A percentile compares a stretch with the other conserved stretches of the same genome.
Evolutionary conservation across 495 filamentous ascomycete species (phyloP).

Genomic region (Trichoderma parareesei): DNA sequence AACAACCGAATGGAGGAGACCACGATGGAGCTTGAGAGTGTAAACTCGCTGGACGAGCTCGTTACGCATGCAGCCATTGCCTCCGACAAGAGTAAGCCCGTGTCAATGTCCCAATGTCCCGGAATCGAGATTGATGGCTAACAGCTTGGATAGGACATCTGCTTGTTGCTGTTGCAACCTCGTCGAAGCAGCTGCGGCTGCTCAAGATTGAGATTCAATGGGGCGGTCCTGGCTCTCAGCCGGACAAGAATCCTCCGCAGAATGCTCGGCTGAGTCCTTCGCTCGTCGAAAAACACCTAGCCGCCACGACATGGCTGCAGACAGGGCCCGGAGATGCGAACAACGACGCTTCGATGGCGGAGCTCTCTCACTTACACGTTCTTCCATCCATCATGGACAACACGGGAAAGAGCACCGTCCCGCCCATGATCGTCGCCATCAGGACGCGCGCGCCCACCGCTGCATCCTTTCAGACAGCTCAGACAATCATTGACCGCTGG

Average conservation of each 20-base stretch:
- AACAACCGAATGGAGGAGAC: constrained; percentile 61
- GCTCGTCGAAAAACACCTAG: constrained; percentile 42
- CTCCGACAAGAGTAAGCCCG: constrained; percentile 53
- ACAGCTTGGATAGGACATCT: constrained; percentile 34
- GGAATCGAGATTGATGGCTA: not conserved
- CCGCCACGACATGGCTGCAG: constrained; percentile 41
- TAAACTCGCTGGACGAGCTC: constrained; percentile 57
- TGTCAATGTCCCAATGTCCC: not conserved
- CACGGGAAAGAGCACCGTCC: constrained; percentile 38
- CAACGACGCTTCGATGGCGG: constrained; percentile 46
- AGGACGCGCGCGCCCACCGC: constrained; percentile 53
- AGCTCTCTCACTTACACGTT: constrained; percentile 58
- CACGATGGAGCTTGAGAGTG: constrained; percentile 58
- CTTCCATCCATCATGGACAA: constrained; percentile 50
- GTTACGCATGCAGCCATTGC: constrained; percentile 76
- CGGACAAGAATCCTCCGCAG: constrained; percentile 31
- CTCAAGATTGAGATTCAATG: constrained; percentile 54
- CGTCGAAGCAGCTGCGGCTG: constrained; percentile 56
- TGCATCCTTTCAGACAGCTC: constrained; percentile 47
- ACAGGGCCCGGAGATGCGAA: constrained; percentile 32
- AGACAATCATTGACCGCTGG: constrained; percentile 70
- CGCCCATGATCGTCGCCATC: constrained; percentile 60
- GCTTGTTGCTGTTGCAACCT: constrained; percentile 56
- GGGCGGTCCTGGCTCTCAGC: constrained; percentile 25
- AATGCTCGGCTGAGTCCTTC: constrained; percentile 30